Conservation (phyloP, 495 filamentous ascomycete genomes). For the Venustampulla echinocandica region DNA sequence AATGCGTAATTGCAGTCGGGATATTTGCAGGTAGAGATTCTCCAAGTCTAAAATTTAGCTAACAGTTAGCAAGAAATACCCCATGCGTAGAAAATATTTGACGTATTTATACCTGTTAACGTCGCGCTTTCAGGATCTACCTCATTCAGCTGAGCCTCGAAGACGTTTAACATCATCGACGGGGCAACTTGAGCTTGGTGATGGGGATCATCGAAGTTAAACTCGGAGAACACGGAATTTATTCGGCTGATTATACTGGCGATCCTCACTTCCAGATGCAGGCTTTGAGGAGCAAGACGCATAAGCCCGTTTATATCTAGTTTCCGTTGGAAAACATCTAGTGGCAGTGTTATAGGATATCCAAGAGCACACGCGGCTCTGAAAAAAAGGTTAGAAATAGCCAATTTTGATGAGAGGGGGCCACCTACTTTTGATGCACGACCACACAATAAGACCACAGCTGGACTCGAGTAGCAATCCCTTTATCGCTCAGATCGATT, state of each 20-base stretch:
- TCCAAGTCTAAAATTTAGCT: neutral
- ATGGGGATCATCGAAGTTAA: neutral
- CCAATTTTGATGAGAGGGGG: neutral
- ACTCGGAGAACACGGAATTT: neutral
- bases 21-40: neutral
- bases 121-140: neutral
- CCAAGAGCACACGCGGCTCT: constrained; percentile 1
- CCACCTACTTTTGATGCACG: constrained; percentile 1
- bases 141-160: constrained; percentile 2
- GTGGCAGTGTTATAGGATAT: constrained; percentile 1
- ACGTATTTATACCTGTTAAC: neutral
- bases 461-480: neutral
- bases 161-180: constrained; percentile 1
- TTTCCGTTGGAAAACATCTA: neutral
- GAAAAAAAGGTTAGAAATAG: neutral
- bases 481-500: neutral
- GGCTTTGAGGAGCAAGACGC: neutral
- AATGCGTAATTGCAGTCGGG: constrained; percentile 1
- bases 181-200: neutral
- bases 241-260: neutral
- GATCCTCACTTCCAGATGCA: neutral
- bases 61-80: neutral
- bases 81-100: neutral
- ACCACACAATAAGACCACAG: constrained; percentile 2
- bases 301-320: neutral